Evolutionary conservation across 768 basidiomycete species (phyloP), one percentile per base, ranked within the genome.

Genomic region (Hemileccinum impolitum): DNA sequence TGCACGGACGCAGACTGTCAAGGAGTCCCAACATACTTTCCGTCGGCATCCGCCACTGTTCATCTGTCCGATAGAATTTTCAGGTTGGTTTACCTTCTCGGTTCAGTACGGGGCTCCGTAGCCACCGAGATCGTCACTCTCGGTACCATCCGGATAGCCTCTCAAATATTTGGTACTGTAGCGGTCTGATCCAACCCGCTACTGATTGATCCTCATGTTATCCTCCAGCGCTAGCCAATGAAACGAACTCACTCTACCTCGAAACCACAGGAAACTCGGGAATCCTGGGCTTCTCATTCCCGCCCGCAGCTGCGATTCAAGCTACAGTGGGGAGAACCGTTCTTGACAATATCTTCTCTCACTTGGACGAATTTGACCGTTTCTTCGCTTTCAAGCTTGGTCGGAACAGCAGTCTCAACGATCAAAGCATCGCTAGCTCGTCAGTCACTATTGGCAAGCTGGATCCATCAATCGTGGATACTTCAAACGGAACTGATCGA

Each of bases 311-410:
- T 3, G 65, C 76, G n/a, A 80, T 82, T 15, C 57, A 67, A 25
- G 52, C 67, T 30, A 72, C 69, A 0, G 50, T 62, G n/a, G 80
- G 82, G 28, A 64, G 57, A 2, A 74, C 76, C 6, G 41, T 80
- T 12, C 67, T 79, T 4, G 67, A 75, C 43, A 84, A 79, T 53
- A 55, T 82, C 21, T 69, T 81, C 41, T 59, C 72, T 14, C 60
- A 67, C 43, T 57, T 79, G 44, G 56, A 64, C 39, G 76, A 75
- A 35, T 48, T 61, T 1, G 48, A 69, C 28, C 70, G 72, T 21
- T 80, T 72, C 66, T 81, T 81, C 57, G 77, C 77, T 11, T 73
- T 77, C 66, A 71, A 69, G 50, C 74, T 82, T 19, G 73, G 75
- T 14, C 67, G 75, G 13, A 61, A 54, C 35, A 54, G 51, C 31